A percentile compares a stretch with the other conserved stretches of the same genome.
Evolutionary conservation across 2,329 filamentous ascomycete genomes (phyloP).

Genomic region (Aspergillaceae sp.): DNA sequence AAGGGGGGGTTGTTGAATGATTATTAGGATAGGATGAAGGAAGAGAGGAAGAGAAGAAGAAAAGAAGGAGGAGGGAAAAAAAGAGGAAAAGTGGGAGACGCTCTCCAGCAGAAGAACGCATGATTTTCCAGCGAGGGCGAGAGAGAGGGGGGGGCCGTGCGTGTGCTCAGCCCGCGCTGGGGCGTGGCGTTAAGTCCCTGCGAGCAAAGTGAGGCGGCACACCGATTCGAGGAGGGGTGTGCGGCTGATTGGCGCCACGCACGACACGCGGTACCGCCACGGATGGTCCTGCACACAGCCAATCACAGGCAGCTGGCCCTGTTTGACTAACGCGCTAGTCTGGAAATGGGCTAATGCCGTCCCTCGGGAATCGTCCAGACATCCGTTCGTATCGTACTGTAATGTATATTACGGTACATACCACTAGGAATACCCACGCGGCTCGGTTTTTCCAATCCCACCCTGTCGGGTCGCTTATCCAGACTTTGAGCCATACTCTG

Average conservation of each 20-base stretch:
- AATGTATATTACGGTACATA: too few species aligned
- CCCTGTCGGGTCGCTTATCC: too few species aligned
- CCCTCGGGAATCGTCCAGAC: too few species aligned
- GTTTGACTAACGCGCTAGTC: neutral
- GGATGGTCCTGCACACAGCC: neutral
- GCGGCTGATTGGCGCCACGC: neutral
- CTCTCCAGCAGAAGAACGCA: neutral
- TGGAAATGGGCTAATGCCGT: neutral
- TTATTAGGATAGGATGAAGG: constrained; percentile 1
- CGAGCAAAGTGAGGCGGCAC: too few species aligned
- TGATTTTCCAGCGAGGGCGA: neutral
- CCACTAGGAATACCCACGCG: too few species aligned
- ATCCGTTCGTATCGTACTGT: too few species aligned
- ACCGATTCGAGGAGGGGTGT: neutral
- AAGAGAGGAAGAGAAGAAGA: constrained; percentile 11
- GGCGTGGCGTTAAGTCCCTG: too few species aligned
- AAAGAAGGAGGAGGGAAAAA: constrained; percentile 5
- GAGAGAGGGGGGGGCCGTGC: neutral
- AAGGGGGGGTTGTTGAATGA: constrained; percentile 1
- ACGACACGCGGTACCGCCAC: neutral
- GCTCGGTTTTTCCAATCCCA: too few species aligned
- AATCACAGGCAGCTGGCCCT: neutral
- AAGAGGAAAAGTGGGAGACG: constrained; percentile 1
- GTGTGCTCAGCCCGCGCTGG: neutral
- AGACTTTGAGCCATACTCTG: too few species aligned